phyloP scores from a whole-genome alignment of 2,329 filamentous ascomycete genomes.

The Trichoderma atroviride region DNA sequence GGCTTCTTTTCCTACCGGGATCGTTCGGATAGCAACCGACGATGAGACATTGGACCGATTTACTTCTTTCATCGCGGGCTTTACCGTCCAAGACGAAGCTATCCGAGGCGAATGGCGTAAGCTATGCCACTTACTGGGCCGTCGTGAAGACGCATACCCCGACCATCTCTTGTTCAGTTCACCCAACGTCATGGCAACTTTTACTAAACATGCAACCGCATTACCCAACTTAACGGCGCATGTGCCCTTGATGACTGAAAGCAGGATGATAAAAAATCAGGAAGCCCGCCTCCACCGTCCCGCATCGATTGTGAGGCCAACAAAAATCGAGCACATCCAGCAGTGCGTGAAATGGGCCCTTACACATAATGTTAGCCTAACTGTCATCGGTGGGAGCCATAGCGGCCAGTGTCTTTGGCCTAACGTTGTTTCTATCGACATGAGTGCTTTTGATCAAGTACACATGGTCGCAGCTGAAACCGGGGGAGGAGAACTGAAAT shows the following conservation, averaged over 20 bases:
- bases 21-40: constrained; percentile 47
- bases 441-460: constrained; percentile 57
- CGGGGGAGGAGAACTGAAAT: constrained; percentile 29
- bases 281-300: constrained; percentile 52
- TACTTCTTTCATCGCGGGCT: constrained; percentile 55
- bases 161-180: constrained; percentile 50
- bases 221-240: constrained; percentile 47
- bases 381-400: constrained; percentile 62
- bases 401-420: constrained; percentile 60
- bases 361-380: constrained; percentile 48
- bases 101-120: constrained; percentile 50
- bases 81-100: constrained; percentile 39
- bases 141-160: constrained; percentile 41
- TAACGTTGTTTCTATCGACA: constrained; percentile 59
- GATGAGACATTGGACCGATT: constrained; percentile 53
- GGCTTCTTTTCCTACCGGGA: constrained; percentile 50
- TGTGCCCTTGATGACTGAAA: constrained; percentile 41
- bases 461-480: constrained; percentile 42
- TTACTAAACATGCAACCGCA: constrained; percentile 49
- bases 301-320: constrained; percentile 51
- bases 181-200: constrained; percentile 54
- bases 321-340: constrained; percentile 53
- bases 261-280: constrained; percentile 51
- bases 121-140: constrained; percentile 52
- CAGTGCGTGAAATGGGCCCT: constrained; percentile 60